These are phyloP conservation scores for Lenzites betulinus DNA, from an alignment of 768 basidiomycete species.

Conservation along the genomic window DNA sequence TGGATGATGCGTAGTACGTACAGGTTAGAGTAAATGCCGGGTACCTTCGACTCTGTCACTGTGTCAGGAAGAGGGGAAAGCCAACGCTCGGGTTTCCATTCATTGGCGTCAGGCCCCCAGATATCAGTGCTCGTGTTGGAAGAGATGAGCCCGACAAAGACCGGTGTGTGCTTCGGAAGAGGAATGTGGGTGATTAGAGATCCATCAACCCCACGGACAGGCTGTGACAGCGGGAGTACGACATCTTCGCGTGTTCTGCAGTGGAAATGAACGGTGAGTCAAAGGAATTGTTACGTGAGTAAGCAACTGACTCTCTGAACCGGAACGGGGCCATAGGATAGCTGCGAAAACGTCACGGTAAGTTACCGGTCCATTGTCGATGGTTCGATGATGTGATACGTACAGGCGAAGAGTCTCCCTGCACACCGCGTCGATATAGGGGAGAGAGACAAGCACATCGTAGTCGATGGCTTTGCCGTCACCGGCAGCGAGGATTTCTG, in stretches of 20 bases:
- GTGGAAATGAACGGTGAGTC: not conserved
- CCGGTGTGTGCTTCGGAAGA: slow-evolving; percentile 41
- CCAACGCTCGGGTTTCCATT: slow-evolving; percentile 60
- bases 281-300: not conserved
- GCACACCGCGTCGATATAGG: slow-evolving; percentile 65
- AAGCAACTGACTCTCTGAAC: slow-evolving; percentile 29
- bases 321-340: slow-evolving; percentile 50
- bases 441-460: slow-evolving; percentile 46
- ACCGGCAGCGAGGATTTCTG: slow-evolving; percentile 35
- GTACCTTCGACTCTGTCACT: slow-evolving; percentile 40
- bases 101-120: slow-evolving; percentile 49
- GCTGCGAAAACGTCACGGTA: slow-evolving; percentile 30
- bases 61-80: slow-evolving; percentile 40
- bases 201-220: slow-evolving; percentile 41
- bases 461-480: slow-evolving; percentile 35
- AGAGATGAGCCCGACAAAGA: slow-evolving; percentile 40
- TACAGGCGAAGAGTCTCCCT: slow-evolving; percentile 59
- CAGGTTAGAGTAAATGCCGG: slow-evolving; percentile 49
- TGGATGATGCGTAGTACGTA: slow-evolving; percentile 25
- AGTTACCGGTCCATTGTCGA: no score
- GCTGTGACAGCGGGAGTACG: slow-evolving; percentile 44
- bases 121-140: slow-evolving; percentile 43
- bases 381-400: slow-evolving; percentile 14
- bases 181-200: slow-evolving; percentile 38
- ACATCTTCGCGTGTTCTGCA: slow-evolving; percentile 37